Conservation (phyloP, 495 filamentous ascomycete species). For the Podospora fimiseda region DNA sequence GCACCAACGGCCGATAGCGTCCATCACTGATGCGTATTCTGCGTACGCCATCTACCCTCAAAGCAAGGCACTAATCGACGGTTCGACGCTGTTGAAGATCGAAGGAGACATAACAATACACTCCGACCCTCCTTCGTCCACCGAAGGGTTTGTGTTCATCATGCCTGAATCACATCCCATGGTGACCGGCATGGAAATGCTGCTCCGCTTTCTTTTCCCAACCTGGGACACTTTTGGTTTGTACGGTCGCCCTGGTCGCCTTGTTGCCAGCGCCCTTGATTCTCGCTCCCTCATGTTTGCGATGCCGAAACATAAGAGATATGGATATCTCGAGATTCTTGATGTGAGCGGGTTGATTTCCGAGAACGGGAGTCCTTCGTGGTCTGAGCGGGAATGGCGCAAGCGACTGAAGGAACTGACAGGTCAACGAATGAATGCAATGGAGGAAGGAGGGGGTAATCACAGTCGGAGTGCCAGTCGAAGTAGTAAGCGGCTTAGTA, state of each 20-base stretch:
- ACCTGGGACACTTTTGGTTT: constrained; percentile 88
- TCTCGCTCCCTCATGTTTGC: constrained; percentile 94
- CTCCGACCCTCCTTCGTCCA: constrained; percentile 59
- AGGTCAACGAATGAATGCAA: constrained; percentile 60
- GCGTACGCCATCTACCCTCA: constrained; percentile 96
- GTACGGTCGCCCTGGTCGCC: constrained; percentile 81
- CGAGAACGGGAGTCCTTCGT: constrained; percentile 66
- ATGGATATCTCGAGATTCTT: constrained; percentile 83
- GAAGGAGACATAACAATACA: constrained; percentile 88
- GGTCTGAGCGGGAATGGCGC: constrained; percentile 89
- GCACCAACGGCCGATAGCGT: constrained; percentile 70
- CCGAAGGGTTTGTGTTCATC: constrained; percentile 92
- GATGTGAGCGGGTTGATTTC: constrained; percentile 77
- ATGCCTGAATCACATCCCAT: constrained; percentile 93
- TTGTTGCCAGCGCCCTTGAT: constrained; percentile 83
- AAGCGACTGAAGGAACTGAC: constrained; percentile 85
- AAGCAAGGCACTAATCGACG: constrained; percentile 84
- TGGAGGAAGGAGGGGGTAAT: constrained; percentile 39
- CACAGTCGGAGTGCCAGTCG: constrained; percentile 57
- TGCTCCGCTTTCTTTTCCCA: constrained; percentile 91
- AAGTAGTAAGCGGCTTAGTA: constrained; percentile 60
- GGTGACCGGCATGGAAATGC: constrained; percentile 90
- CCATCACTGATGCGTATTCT: constrained; percentile 82
- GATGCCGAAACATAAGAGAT: constrained; percentile 80
- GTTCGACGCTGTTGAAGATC: constrained; percentile 89